phyloP scores from a whole-genome alignment of 805 yeast genomes.

The Ogataea methylovora region DNA sequence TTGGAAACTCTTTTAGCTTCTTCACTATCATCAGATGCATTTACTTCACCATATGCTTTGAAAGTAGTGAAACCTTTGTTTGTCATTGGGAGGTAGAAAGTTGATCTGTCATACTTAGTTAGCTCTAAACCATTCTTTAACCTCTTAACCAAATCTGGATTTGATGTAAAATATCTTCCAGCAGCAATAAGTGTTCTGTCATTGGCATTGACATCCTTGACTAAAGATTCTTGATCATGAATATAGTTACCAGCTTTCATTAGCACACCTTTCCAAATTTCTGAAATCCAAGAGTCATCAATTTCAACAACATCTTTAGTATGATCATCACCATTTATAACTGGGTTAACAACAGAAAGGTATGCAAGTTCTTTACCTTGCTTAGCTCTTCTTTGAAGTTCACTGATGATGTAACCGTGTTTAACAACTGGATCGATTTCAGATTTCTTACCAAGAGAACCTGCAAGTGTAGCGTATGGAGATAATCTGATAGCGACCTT shows the following conservation, averaged over 20 bases:
- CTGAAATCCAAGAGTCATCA: too few species aligned
- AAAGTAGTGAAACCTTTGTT: background rate
- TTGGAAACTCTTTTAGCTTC: too few species aligned
- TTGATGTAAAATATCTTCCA: slow-evolving; percentile 45
- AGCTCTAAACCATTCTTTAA: slow-evolving; percentile 32
- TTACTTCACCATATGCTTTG: too few species aligned
- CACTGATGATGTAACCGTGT: slow-evolving; percentile 24
- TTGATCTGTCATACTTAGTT: slow-evolving; percentile 36
- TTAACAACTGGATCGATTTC: slow-evolving; percentile 24
- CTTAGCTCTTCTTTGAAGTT: slow-evolving; percentile 25
- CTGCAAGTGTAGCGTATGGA: slow-evolving; percentile 29
- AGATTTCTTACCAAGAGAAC: slow-evolving; percentile 27
- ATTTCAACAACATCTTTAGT: too few species aligned
- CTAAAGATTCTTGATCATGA: slow-evolving; percentile 18
- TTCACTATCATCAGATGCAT: too few species aligned
- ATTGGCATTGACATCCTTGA: slow-evolving; percentile 18
- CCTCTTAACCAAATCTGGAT: slow-evolving; percentile 48
- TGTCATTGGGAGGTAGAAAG: slow-evolving; percentile 30
- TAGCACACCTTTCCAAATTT: slow-evolving; percentile 17
- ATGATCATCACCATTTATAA: slow-evolving; percentile 7
- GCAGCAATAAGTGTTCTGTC: slow-evolving; percentile 26
- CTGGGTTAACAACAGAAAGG: slow-evolving; percentile 28
- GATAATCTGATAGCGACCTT: slow-evolving; percentile 38
- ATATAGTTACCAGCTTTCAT: slow-evolving; percentile 17
- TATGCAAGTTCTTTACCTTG: slow-evolving; percentile 27